Base-by-base conservation (phyloP, 345 rosid species). In the Fremontodendron californicum region DNA sequence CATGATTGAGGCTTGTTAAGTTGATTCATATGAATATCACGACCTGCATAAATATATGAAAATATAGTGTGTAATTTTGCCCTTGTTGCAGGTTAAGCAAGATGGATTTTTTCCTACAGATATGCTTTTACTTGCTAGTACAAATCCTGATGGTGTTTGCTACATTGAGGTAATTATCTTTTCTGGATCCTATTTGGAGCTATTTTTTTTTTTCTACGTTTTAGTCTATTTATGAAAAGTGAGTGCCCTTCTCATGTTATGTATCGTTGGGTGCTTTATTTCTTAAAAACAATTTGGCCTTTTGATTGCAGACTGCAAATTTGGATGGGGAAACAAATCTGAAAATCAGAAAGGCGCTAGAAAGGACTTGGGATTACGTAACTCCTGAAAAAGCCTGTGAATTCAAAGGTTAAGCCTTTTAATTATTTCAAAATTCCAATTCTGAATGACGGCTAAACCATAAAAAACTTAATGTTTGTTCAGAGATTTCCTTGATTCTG, bases 271-370 rank as follows among this genome's bases (percentile, higher is more conserved):
- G 21, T 78, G 37, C 9, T 61, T 69, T 51, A 40, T 73, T 49
- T 76, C 21, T 9, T 0, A 60, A 42, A 75, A 46, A 35, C 3
- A 16, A 49, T 39, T 79, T 75, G 79, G 33, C 69, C 65, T 78
- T 85, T 73, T 80, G 85, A 39, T 63, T 81, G 82, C 83, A 96
- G 99, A 96, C 99, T 74, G 93, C 99, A 82, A 96, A 96, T 82
- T 90, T 96, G 84, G 99, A 96, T 65, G 99, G 99, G 60, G 99
- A 96, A 90, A 96, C 99, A 77, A 96, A 96, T 88, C 87, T 96
- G 80, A 96, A 96, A 89, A 94, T 96, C 68, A 87, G 99, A 86
- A 96, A 96, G 87, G 99, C 96, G 16, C 86, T 94, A 76, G 99
- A 94, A 82, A 88, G 88, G 87, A 96, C 99, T 31, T 92, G 99